Evolutionary conservation across 2,329 filamentous ascomycete species (phyloP), one percentile per base, ranked within the genome.

Genomic region (Malbranchea zuffiana): DNA sequence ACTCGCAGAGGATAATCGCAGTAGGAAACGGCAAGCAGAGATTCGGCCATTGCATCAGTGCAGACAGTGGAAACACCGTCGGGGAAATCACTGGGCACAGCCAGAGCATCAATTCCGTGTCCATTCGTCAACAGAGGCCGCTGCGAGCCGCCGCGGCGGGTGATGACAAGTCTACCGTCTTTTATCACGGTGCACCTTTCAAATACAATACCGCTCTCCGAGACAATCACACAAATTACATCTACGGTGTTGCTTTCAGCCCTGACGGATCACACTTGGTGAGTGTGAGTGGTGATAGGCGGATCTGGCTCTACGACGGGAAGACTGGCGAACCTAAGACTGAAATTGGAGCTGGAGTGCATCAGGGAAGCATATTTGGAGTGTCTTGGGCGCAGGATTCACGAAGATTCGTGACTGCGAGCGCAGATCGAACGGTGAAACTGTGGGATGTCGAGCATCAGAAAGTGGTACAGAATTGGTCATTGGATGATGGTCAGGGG

Each of bases 21-120:
- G 88, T 98, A 4, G 90, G 90, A 29, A 83, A 96, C 50, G 90
- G 90, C 35, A 87, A 88, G 55, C 86, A 96, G 65, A 75, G 85
- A 39, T 95, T 85, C 57, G 88, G 88, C 10, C 83, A 88, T 59
- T 94, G 85, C 66, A 86, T 96, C 56, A 95, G 85, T 18, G 84
- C 83, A 48, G 90, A 96, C 62, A 92, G 84, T 54, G 90, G 90
- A 46, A 98, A 98, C 66, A 87, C 80, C 33, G 87, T 96, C 12
- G 90, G 90, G 41, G 88, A 96, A 63, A 83, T 98, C 47, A 81
- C 78, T 35, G 90, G 90, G 1, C 90, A 98, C 62, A 87, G 82
- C 47, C 82, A 85, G 51, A 75, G 82, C 49, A 80, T 96, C 68
- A 98, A 98, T 57, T 75, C 80, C 13, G 87, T 96, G 20, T 82